These are phyloP conservation scores for Striga hermonthica DNA, from an alignment of 305 asterid species.

Conservation along the genomic window DNA sequence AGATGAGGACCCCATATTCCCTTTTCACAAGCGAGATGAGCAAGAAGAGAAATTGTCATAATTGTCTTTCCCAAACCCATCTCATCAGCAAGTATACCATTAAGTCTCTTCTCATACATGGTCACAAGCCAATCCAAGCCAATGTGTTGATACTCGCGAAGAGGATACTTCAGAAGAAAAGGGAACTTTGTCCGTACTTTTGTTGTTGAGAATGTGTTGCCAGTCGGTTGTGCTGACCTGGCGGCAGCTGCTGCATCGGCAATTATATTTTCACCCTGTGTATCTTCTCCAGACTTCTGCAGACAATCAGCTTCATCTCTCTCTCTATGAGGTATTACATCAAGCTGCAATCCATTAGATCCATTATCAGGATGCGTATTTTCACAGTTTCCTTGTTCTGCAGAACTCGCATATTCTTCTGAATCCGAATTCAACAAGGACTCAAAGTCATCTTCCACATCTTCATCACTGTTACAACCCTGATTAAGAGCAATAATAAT, in stretches of 20 bases:
- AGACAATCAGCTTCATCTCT: constrained; percentile 48
- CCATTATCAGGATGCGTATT: constrained; percentile 41
- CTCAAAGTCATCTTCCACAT: constrained; percentile 44
- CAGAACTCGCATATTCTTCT: constrained; percentile 51
- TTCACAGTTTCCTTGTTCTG: constrained; percentile 43
- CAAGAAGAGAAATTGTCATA: constrained; percentile 89
- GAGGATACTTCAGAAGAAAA: constrained; percentile 90
- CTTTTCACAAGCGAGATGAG: constrained; percentile 90
- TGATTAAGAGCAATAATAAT: constrained; percentile 39
- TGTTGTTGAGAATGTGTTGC: constrained; percentile 92
- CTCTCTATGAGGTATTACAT: constrained; percentile 39
- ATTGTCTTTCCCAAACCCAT: constrained; percentile 99
- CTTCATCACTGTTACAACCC: constrained; percentile 52
- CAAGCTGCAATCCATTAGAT: constrained; percentile 41
- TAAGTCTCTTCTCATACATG: constrained; percentile 86
- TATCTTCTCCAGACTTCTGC: constrained; percentile 58
- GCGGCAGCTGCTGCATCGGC: constrained; percentile 99
- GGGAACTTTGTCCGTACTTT: constrained; percentile 97
- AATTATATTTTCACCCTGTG: constrained; percentile 63
- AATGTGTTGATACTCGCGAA: constrained; percentile 94
- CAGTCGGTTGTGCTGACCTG: constrained; percentile 98
- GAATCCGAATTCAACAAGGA: constrained; percentile 53
- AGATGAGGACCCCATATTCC: constrained; percentile 91
- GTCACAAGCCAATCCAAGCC: constrained; percentile 99
- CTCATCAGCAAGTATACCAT: constrained; percentile 98